Evolutionary conservation across 805 yeast species (phyloP), one percentile per base, ranked within the genome.

Genomic region (Lipomyces kockii): DNA sequence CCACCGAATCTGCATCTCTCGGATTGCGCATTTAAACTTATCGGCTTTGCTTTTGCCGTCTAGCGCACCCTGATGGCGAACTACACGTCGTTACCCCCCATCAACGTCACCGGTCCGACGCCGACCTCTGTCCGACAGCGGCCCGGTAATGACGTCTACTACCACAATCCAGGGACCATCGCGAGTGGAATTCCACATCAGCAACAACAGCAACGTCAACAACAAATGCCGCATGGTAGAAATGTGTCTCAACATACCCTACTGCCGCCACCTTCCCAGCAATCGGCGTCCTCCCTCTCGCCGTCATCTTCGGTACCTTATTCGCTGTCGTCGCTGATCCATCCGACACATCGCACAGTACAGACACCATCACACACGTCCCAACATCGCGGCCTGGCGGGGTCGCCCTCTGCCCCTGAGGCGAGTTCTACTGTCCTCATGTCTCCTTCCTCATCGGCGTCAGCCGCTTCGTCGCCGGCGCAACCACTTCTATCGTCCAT

Each of bases 241-340:
- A 25, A 14, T 52, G 17, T 12, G 17, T 4, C 29, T 6, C 55
- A 20, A 5, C 17, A 25, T 12, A 25, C 20, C 11, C 55, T 25
- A 25, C 55, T 17, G 29, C 55, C 55, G 34, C 55, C 49, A 43
- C 22, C 49, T 6, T 17, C 22, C 22, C 49, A n/a, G 49, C 49
- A 43, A 43, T 43, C 5, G 43, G 17, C 53, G 11, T 49, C 53
- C 22, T n/a, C 55, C 17, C 27, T 6, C 9, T 11, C 55, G 34
- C 32, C 55, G 34, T 29, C 29, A 29, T 52, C 55, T 14, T 25
- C 34, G 55, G 34, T 14, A 52, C 55, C 55, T 52, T 52, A 25
- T 52, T 52, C 55, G 29, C n/a, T 52, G 55, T 52, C 55, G 17
- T 25, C 55, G 34, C 55, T 52, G 17, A 52, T 52, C 29, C 55